Evolutionary conservation across 345 rosid genomes (phyloP).

Genomic region (Bruguiera sexangula): DNA sequence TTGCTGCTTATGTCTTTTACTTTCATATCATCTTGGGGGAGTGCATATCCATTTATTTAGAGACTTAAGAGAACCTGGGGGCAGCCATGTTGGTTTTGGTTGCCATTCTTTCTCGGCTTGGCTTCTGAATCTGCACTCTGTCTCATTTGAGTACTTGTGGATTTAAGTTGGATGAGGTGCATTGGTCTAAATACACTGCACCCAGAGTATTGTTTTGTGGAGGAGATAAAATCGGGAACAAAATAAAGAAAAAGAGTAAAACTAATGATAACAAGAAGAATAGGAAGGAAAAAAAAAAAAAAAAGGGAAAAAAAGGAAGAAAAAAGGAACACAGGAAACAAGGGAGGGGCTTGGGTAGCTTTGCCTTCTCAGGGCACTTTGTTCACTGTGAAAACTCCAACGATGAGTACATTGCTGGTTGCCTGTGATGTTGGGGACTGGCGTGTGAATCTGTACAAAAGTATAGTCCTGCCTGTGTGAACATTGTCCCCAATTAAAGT

Average conservation of each 20-base stretch:
- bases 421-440: conserved; percentile 2
- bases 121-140: conserved; percentile 8
- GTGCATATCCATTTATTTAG: conserved; percentile 16
- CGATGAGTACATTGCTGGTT: not conserved
- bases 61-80: conserved; percentile 8
- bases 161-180: conserved; percentile 6
- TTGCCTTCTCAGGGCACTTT: not conserved
- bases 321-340: not conserved
- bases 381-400: not conserved
- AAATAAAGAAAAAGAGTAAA: not conserved
- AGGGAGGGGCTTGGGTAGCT: not conserved
- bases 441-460: not conserved
- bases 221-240: not conserved
- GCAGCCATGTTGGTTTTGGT: conserved; percentile 6
- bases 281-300: conserved; percentile 3
- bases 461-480: not conserved
- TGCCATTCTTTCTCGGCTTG: conserved; percentile 6
- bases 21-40: conserved; percentile 14
- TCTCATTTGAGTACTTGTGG: conserved; percentile 11
- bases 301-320: not conserved
- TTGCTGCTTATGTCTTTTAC: conserved; percentile 13
- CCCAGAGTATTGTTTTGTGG: conserved; percentile 5
- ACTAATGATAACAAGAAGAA: not conserved
- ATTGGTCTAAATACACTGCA: conserved; percentile 5
- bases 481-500: not conserved